These are phyloP conservation scores for Dactylellina cionopaga DNA, from an alignment of 2,329 filamentous ascomycete genomes.

Conservation along the genomic window DNA sequence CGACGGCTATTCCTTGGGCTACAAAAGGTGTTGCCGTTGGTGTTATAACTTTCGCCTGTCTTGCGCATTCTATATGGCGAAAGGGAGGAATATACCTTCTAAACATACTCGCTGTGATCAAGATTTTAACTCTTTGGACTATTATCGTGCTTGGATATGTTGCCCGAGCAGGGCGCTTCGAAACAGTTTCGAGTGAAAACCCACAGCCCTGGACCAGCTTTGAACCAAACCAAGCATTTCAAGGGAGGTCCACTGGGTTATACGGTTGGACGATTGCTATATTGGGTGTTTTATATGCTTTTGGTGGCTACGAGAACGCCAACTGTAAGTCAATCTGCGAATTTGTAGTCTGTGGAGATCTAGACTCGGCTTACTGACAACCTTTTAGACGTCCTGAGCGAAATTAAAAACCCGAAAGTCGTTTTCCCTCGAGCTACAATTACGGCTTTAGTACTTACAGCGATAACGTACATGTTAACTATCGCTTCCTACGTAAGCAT, in stretches of 20 bases:
- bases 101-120: constrained; percentile 66
- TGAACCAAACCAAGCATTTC: constrained; percentile 42
- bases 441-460: constrained; percentile 58
- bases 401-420: constrained; percentile 61
- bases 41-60: constrained; percentile 62
- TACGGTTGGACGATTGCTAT: constrained; percentile 61
- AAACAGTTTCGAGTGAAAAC: constrained; percentile 44
- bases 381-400: constrained; percentile 59
- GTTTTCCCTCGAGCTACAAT: constrained; percentile 60
- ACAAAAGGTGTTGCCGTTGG: constrained; percentile 65
- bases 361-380: constrained; percentile 59
- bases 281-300: constrained; percentile 63
- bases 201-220: constrained; percentile 57
- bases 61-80: constrained; percentile 65
- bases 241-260: constrained; percentile 20
- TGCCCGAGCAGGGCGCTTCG: constrained; percentile 55
- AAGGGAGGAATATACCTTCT: constrained; percentile 66
- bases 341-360: background rate
- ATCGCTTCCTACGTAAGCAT: constrained; percentile 64
- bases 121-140: constrained; percentile 64
- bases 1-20: constrained; percentile 57
- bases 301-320: constrained; percentile 63
- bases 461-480: constrained; percentile 61
- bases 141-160: constrained; percentile 62
- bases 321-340: constrained; percentile 60